These are phyloP conservation scores for Rosa chinensis DNA, from an alignment of 306 rosid genomes.

Conservation along the genomic window DNA sequence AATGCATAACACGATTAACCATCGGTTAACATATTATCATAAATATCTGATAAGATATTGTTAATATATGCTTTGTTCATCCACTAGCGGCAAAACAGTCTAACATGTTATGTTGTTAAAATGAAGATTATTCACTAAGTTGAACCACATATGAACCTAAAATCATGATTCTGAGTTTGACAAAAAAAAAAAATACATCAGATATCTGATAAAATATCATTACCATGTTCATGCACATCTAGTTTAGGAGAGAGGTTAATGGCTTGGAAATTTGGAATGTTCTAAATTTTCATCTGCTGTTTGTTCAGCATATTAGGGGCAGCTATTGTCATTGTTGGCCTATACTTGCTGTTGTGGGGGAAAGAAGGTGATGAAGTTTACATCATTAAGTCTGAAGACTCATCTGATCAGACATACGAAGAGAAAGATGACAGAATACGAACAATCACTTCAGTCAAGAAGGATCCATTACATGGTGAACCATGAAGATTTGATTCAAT, in stretches of 20 bases:
- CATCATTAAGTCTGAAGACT: conserved; percentile 31
- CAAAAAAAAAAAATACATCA: not conserved
- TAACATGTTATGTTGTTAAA: not conserved
- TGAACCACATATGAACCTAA: not conserved
- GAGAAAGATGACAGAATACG: not conserved
- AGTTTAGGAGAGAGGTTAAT: not conserved
- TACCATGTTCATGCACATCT: not conserved
- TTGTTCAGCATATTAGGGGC: conserved; percentile 72
- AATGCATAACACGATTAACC: not conserved
- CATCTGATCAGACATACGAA: conserved; percentile 18
- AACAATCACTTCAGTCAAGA: conserved; percentile 4
- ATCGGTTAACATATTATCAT: no score
- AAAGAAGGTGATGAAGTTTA: conserved; percentile 55
- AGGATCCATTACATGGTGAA: conserved; percentile 15
- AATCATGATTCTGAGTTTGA: not conserved
- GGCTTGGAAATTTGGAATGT: not conserved
- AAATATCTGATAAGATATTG: no score
- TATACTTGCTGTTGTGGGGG: conserved; percentile 78
- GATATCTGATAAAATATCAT: not conserved
- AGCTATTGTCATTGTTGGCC: conserved; percentile 55
- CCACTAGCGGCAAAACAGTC: not conserved
- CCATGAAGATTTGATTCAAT: conserved; percentile 4
- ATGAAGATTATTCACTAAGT: not conserved
- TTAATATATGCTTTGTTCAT: not conserved
- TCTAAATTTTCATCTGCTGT: not conserved